Evolutionary conservation across 2,329 filamentous ascomycete genomes (phyloP), one percentile per base, ranked within the genome.

Genomic region (Neurospora sp.): DNA sequence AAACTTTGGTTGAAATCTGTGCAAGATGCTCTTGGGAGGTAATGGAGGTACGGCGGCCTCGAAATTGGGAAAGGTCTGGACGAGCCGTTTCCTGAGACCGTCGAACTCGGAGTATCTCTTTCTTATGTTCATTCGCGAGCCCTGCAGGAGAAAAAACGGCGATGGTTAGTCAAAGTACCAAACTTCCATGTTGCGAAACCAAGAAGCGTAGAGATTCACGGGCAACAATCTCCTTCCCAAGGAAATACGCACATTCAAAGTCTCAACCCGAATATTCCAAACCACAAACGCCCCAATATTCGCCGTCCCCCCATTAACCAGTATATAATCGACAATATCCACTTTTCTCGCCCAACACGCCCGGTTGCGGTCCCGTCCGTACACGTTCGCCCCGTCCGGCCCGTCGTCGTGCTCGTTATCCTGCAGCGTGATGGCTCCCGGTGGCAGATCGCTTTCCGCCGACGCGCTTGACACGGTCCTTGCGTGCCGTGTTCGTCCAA

Each of bases 91-190:
- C 69, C 93, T 88, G 72, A 99, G 86, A 70, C 92, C 89, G 78
- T 96, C 93, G 77, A 98, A 98, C 79, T 98, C 95, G 0, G 94
- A 97, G 80, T 97, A 98, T 78, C 94, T 86, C 78, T 90, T 90
- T 71, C 87, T 83, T 73, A 90, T 87, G 72, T 85, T 84, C 81
- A 90, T 89, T 67, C 82, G 84, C 71, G 85, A 85, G 58, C 88
- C 87, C 87, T 89, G 68, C 67, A 68, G 71, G 70, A 58, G 40
- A 8, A 52, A 6, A 52, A 13, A 15, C 2, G 42, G 9, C 69
- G 0, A 62, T 69, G 40, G 11, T 40, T 58, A 70, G 38, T 38
- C 23, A 11, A 69, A 67, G 33, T 68, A 11, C 52, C 66, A 13
- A 72, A 9, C 9, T 9, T 15, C 19, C 67, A 67, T 17, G 17